phyloP scores from a whole-genome alignment of 371 early-diverging fungal genomes.

The Apophysomyces variabilis region DNA sequence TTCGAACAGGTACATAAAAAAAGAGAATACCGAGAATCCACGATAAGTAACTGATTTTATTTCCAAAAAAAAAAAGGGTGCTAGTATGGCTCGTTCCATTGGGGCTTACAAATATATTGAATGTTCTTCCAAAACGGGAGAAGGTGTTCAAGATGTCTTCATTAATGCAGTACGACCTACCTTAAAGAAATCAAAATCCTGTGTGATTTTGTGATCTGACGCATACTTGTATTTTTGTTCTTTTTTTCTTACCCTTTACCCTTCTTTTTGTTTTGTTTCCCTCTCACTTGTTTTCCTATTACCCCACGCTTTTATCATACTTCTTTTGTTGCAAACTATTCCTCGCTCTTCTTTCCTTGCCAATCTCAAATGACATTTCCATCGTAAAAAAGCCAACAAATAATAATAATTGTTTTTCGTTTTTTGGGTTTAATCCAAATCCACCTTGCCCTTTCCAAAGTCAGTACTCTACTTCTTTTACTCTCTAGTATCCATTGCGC shows the following conservation, averaged over 20 bases:
- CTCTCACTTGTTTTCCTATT: background rate
- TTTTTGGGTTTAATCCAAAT: background rate
- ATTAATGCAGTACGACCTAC: conserved; percentile 82
- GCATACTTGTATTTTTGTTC: conserved; percentile 2
- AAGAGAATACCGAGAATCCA: conserved; percentile 65
- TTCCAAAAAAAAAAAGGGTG: conserved; percentile 49
- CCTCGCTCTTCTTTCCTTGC: background rate
- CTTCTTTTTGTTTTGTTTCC: background rate
- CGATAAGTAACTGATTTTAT: conserved; percentile 13
- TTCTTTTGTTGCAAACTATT: background rate
- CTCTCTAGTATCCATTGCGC: conserved; percentile 27
- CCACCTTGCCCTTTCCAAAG: background rate
- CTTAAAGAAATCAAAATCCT: conserved; percentile 25
- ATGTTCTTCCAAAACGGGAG: conserved; percentile 85
- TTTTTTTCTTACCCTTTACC: background rate
- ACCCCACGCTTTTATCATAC: background rate
- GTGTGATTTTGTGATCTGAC: conserved; percentile 4
- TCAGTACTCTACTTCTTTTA: background rate
- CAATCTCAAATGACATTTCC: too few species aligned
- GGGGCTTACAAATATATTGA: conserved; percentile 84
- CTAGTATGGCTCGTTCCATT: conserved; percentile 69
- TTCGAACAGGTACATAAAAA: conserved; percentile 56
- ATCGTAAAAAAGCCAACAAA: background rate
- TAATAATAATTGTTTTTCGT: too few species aligned
- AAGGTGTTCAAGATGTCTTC: conserved; percentile 87